Percentiles rank a stretch among this genome's conserved stretches.
These are phyloP conservation scores for Syzygium oleosum DNA, from an alignment of 345 rosid genomes.

Conservation along the genomic window DNA sequence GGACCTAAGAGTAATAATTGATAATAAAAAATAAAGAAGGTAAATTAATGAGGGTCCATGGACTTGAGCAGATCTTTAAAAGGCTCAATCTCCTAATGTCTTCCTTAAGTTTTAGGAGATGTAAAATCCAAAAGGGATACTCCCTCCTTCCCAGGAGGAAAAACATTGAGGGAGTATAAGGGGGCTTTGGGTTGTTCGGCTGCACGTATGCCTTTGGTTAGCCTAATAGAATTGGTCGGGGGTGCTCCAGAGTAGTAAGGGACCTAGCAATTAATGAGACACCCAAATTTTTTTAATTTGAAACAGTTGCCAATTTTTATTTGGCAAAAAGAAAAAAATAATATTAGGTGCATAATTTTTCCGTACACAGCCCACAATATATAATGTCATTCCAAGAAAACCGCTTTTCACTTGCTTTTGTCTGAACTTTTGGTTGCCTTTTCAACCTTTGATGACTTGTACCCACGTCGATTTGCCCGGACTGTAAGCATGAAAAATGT, in stretches of 20 bases:
- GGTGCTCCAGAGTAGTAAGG: too few relatives aligned
- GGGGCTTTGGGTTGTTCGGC: too few relatives aligned
- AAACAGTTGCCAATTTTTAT: background rate
- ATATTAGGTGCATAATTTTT: background rate
- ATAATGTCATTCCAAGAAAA: background rate
- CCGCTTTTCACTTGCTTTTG: background rate
- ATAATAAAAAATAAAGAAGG: background rate
- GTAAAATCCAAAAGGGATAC: too few relatives aligned
- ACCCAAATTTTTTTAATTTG: background rate
- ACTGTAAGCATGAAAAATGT: background rate
- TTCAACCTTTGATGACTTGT: background rate
- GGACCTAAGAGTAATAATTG: background rate
- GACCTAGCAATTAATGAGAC: background rate
- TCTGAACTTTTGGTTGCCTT: background rate
- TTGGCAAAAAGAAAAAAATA: background rate
- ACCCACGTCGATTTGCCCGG: background rate
- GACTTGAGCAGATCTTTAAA: too few relatives aligned
- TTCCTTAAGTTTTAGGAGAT: too few relatives aligned
- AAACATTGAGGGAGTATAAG: too few relatives aligned
- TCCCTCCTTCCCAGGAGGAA: too few relatives aligned
- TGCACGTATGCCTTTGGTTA: too few relatives aligned
- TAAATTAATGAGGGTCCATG: background rate
- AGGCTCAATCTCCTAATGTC: too few relatives aligned
- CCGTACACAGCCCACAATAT: background rate
- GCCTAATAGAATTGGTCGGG: too few relatives aligned